Evolutionary conservation across 495 filamentous ascomycete species (phyloP), one percentile per base, ranked within the genome.

Genomic region (Neohortaea acidophila): DNA sequence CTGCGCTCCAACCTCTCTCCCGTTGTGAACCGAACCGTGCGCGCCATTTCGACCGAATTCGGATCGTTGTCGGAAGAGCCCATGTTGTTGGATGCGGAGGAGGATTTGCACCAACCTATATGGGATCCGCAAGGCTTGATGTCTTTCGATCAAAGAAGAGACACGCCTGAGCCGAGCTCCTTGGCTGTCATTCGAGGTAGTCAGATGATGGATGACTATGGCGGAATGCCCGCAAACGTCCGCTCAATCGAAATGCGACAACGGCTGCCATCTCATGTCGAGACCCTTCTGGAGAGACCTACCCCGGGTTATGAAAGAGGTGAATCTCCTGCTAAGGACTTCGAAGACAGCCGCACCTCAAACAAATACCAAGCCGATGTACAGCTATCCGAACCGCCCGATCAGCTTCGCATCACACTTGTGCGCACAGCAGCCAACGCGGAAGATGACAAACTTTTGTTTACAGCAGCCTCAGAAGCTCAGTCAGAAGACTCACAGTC

Each of bases 81-180:
- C 5, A 58, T 60, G 55, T 43, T 60, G 3, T 43, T 60, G 41
- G 55, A 49, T 15, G 33, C 24, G 9, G 45, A 52, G 14, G 46
- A 26, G 3, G 46, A 21, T 28, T 15, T 20, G 6, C 20, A 7
- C 22, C 5, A 27, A 12, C 18, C 13, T 34, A 18, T 10, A 13
- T 12, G 32, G 32, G 12, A 17, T 11, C 5, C 13, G 12, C 4
- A 34, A 12, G 32, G 21, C 5, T 4, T 15, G 32, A 34, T 13
- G n/a, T 17, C 18, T 8, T 34, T 18, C 33, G 2, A 36, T 22
- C 14, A 21, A 13, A 23, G 18, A 17, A 9, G 20, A 36, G 20
- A 22, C 33, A 27, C n/a, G n/a, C 24, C 24, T 27, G 8, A 27
- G 24, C n/a, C 24, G 24, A n/a, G n/a, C 7, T 7, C 24, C n/a